Conservation (phyloP, 2,329 filamentous ascomycete genomes). For the Paramyrothecium roridum region DNA sequence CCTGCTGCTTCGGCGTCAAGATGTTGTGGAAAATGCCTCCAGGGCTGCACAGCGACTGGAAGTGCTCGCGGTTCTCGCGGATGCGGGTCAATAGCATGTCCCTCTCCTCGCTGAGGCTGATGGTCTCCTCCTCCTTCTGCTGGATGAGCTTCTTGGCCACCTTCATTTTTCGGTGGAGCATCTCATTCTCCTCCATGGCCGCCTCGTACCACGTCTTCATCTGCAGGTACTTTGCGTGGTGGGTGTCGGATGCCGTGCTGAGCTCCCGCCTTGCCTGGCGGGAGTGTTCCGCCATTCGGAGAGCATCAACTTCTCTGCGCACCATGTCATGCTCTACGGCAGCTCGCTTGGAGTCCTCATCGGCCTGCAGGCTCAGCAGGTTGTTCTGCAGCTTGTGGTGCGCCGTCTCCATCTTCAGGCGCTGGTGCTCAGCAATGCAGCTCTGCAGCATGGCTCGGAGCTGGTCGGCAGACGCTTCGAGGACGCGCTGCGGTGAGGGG, state of each 20-base stretch:
- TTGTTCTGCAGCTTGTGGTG: slow-evolving; percentile 91
- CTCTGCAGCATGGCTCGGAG: slow-evolving; percentile 54
- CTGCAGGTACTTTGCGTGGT: slow-evolving; percentile 54
- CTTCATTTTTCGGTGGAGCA: slow-evolving; percentile 62
- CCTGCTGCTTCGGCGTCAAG: slow-evolving; percentile 54
- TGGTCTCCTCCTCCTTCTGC: slow-evolving; percentile 71
- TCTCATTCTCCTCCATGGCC: slow-evolving; percentile 62
- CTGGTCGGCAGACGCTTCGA: slow-evolving; percentile 51
- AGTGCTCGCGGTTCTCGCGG: slow-evolving; percentile 83
- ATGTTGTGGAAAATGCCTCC: slow-evolving; percentile 64
- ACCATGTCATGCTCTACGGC: slow-evolving; percentile 90
- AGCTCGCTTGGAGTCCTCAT: slow-evolving; percentile 80
- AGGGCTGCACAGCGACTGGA: slow-evolving; percentile 74
- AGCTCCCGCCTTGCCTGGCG: slow-evolving; percentile 56
- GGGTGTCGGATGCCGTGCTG: slow-evolving; percentile 48
- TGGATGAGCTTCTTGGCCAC: slow-evolving; percentile 76
- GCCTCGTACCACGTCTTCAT: slow-evolving; percentile 65
- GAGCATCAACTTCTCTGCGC: slow-evolving; percentile 80
- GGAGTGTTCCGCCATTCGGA: slow-evolving; percentile 71
- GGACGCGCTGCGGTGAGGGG: slow-evolving; percentile 47
- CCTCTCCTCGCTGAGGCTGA: slow-evolving; percentile 70
- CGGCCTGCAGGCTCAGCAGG: slow-evolving; percentile 77
- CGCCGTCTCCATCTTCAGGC: slow-evolving; percentile 75
- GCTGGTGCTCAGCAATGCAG: slow-evolving; percentile 53
- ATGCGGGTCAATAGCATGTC: slow-evolving; percentile 78